Percentiles rank a stretch among this genome's conserved stretches.
Evolutionary conservation across 1,284 basidiomycete species (phyloP).

Genomic region (Sporisorium sorghi): DNA sequence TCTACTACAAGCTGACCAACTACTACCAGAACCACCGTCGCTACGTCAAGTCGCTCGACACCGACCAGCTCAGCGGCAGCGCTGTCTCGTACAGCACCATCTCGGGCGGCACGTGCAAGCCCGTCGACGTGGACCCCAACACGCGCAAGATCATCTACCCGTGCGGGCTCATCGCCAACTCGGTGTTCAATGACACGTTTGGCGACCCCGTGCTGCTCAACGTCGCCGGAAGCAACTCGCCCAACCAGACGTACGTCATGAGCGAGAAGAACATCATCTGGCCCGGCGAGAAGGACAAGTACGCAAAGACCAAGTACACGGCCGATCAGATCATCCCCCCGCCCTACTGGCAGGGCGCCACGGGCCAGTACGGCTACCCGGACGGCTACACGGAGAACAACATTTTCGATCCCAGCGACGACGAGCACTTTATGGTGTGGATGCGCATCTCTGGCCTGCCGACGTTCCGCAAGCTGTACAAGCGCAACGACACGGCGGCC

Average conservation of each 20-base stretch:
- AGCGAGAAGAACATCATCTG: constrained; percentile 87
- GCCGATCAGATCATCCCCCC: constrained; percentile 83
- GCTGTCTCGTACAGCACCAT: constrained; percentile 72
- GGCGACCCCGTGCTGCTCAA: constrained; percentile 76
- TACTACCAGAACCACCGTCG: constrained; percentile 96
- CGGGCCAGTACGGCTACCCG: constrained; percentile 73
- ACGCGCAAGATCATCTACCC: constrained; percentile 75
- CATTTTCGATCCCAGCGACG: constrained; percentile 80
- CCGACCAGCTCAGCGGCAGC: constrained; percentile 86
- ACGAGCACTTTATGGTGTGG: constrained; percentile 99
- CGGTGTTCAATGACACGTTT: constrained; percentile 95
- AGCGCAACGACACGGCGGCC: constrained; percentile 83
- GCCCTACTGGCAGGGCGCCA: constrained; percentile 79
- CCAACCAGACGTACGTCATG: constrained; percentile 76
- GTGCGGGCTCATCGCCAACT: constrained; percentile 97
- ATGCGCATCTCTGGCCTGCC: constrained; percentile 98
- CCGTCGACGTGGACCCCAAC: constrained; percentile 74
- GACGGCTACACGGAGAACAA: constrained; percentile 77
- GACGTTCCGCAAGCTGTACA: constrained; percentile 94
- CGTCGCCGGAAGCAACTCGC: constrained; percentile 72
- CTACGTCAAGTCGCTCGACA: constrained; percentile 91
- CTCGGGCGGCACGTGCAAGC: constrained; percentile 84
- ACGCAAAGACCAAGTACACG: constrained; percentile 71
- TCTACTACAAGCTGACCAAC: constrained; percentile 86
- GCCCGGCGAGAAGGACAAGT: constrained; percentile 93